Evolutionary conservation across 768 basidiomycete genomes (phyloP), one percentile per base, ranked within the genome.

Genomic region (Suillus americanus): DNA sequence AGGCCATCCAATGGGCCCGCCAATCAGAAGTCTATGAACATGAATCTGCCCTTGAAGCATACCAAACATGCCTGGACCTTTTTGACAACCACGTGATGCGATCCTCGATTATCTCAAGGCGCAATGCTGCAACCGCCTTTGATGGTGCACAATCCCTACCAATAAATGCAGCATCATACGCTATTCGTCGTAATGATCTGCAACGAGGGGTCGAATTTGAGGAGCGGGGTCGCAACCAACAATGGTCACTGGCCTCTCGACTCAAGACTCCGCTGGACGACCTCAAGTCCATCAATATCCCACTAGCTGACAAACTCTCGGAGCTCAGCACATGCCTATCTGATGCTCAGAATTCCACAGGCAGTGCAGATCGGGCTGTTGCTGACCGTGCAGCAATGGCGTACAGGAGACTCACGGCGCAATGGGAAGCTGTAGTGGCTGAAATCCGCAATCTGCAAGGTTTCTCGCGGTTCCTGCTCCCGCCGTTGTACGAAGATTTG

Each of bases 201-300:
- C 55, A 67, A 45, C 60, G 45, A 38, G 73, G 73, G 7, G 33
- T 75, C 13, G 71, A 74, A 64, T 72, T 74, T 68, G 55, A 74
- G 54, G 75, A 77, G 54, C 70, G 75, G 51, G 71, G 74, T 4
- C 71, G 72, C 4, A 70, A 68, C 13, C 62, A 73, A 13, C 68
- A 73, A 8, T 75, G 75, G 75, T 68, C 65, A 28, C 71, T 75
- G 53, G 40, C 73, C 7, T 60, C 68, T 28, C 65, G 71, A 33
- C 71, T 74, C 14, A 70, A 71, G 5, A 68, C 71, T 12, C 69
- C 75, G 8, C 45, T 74, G 5, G 73, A 76, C 54, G 63, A 66
- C 46, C 67, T 75, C 20, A 46, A 62, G 12, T 40, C n/a, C 4
- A 23, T 18, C 3, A 62, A 66, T 28, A 10, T 25, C 2, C 28